Conservation (phyloP, 805 yeast genomes). For the Teunomyces pallodes region DNA sequence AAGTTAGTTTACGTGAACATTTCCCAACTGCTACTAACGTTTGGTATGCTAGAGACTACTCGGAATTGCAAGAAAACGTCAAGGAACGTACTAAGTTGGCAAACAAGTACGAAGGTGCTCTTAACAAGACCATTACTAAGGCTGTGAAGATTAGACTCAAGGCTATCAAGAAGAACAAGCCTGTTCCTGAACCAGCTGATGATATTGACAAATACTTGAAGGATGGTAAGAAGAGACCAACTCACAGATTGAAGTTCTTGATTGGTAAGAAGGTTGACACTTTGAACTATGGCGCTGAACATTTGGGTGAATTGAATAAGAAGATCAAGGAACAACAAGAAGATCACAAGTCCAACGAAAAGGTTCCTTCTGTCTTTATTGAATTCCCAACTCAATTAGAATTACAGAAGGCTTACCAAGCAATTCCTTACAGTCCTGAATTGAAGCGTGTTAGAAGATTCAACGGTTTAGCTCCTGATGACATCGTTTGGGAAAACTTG, state of each 20-base stretch:
- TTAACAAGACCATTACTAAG: conserved; percentile 58
- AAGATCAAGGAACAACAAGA: conserved; percentile 61
- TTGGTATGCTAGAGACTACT: conserved; percentile 64
- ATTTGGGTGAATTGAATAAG: conserved; percentile 64
- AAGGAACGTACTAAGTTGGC: conserved; percentile 64
- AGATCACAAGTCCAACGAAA: conserved; percentile 48
- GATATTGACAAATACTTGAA: conserved; percentile 65
- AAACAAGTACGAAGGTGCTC: conserved; percentile 60
- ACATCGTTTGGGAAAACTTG: conserved; percentile 80
- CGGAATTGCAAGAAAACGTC: conserved; percentile 52
- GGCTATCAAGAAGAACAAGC: conserved; percentile 55
- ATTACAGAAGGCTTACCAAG: conserved; percentile 85
- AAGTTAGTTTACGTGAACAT: conserved; percentile 48
- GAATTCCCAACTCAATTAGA: conserved; percentile 84
- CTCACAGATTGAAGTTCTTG: conserved; percentile 67
- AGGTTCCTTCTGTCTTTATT: conserved; percentile 68
- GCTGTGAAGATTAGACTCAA: conserved; percentile 57
- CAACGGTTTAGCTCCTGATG: conserved; percentile 75
- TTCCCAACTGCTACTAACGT: conserved; percentile 64
- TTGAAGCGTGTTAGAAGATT: conserved; percentile 46
- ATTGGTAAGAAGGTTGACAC: conserved; percentile 86
- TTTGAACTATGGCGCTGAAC: conserved; percentile 66
- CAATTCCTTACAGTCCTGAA: conserved; percentile 57
- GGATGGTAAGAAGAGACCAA: conserved; percentile 70
- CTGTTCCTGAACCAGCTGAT: conserved; percentile 54